Percentiles rank a stretch among this genome's conserved stretches.
Evolutionary conservation across 306 rosid species (phyloP).

Genomic region (Parietaria judaica): DNA sequence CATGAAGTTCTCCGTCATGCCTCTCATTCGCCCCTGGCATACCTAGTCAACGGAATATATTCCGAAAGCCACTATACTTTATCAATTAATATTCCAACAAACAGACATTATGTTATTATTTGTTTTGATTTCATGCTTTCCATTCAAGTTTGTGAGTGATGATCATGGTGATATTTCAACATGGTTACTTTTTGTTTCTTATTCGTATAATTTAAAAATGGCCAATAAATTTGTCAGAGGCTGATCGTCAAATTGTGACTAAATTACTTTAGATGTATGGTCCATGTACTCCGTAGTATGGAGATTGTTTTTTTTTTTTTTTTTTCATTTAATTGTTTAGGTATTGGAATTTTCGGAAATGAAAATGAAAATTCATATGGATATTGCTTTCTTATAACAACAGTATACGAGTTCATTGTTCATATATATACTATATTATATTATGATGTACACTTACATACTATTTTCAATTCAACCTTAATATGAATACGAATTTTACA

Average conservation of each 20-base stretch:
- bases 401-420: no score
- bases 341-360: no score
- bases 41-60: background rate
- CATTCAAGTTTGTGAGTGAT: background rate
- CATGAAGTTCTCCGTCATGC: conserved; percentile 57
- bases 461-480: no score
- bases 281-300: background rate
- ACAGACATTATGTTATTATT: background rate
- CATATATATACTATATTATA: no score
- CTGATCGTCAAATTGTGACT: background rate
- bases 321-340: no score
- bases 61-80: no score
- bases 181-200: background rate
- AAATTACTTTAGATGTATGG: background rate
- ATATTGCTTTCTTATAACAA: no score
- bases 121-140: background rate
- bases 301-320: no score
- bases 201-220: background rate
- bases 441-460: no score
- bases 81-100: no score
- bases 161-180: background rate
- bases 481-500: no score
- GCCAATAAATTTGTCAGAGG: background rate
- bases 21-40: conserved; percentile 27
- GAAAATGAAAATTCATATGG: no score